Evolutionary conservation across 2,329 filamentous ascomycete species (phyloP).

Genomic region (Aureobasidium musti): DNA sequence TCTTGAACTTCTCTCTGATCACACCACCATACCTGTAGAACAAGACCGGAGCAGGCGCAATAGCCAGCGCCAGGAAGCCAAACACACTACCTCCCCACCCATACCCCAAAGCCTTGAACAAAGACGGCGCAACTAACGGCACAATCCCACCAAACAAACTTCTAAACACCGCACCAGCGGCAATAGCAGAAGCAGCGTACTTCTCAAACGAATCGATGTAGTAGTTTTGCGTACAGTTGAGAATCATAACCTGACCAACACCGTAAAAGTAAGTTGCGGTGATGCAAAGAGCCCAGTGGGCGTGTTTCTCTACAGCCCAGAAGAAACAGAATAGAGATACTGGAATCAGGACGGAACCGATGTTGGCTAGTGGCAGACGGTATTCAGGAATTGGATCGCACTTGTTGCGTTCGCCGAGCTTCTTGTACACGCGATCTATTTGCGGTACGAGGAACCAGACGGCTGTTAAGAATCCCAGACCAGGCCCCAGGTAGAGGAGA

Average conservation of each 20-base stretch:
- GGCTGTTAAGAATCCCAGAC: slow-evolving; percentile 48
- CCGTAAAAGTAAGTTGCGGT: slow-evolving; percentile 53
- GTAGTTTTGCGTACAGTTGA: slow-evolving; percentile 58
- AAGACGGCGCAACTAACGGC: slow-evolving; percentile 48
- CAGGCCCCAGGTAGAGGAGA: slow-evolving; percentile 50
- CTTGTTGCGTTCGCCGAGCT: slow-evolving; percentile 45
- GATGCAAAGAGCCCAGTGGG: slow-evolving; percentile 48
- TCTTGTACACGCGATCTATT: slow-evolving; percentile 53
- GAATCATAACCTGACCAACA: slow-evolving; percentile 55
- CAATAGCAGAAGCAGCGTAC: slow-evolving; percentile 55
- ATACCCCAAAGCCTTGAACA: slow-evolving; percentile 51
- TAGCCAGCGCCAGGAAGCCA: slow-evolving; percentile 48
- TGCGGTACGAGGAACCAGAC: slow-evolving; percentile 51
- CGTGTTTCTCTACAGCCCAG: slow-evolving; percentile 48
- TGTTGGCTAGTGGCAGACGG: slow-evolving; percentile 50
- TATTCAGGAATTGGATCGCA: slow-evolving; percentile 48
- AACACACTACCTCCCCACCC: slow-evolving; percentile 56
- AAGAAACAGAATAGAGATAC: slow-evolving; percentile 49
- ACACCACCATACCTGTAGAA: slow-evolving; percentile 53
- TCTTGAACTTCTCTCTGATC: slow-evolving; percentile 50
- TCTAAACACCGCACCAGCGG: slow-evolving; percentile 53
- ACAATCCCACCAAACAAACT: slow-evolving; percentile 52
- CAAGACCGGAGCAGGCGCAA: slow-evolving; percentile 53
- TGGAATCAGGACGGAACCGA: slow-evolving; percentile 49
- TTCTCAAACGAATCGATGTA: slow-evolving; percentile 57